Evolutionary conservation across 306 rosid genomes (phyloP), one percentile per base, ranked within the genome.

Genomic region (Echinosophora koreensis): DNA sequence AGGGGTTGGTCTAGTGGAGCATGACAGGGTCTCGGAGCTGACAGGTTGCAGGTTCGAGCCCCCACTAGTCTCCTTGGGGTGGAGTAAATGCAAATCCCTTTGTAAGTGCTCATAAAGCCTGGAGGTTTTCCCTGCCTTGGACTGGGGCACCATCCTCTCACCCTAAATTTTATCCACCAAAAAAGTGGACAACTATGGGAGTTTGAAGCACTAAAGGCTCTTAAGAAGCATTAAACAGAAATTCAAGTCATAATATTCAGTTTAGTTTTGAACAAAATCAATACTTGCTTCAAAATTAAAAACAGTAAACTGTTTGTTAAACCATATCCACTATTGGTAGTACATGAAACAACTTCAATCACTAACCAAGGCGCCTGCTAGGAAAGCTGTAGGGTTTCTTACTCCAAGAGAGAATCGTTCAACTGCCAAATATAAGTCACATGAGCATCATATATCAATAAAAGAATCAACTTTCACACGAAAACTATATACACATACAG

Each of bases 371-470:
- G 91, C 86, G 39, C 94, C 94, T 1, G 90, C 90, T 54, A 89
- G 79, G 80, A 87, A 87, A 76, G 85, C 90, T 22, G 91, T 87
- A 57, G 88, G 89, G 66, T 87, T 87, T 80, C 94, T 82, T 70
- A 84, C 87, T 63, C 94, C 91, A 62, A 89, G 73, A 50, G 94
- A 89, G 73, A 89, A 87, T 50, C 94, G 83, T 72, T 89, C 91
- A 65, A 89, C 94, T 89, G 83, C 62, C 69, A 69, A 77, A 77
- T 71, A 57, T 63, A 73, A 82, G 41, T 73, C 47, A 61, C 15
- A 37, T 52, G 70, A 75, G 44, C 69, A 70, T 74, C 59, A 82
- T 73, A 52, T 0, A 22, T 22, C 22, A 22, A 22, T 22, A 22
- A 22, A 22, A 22, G 22, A 30, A 30, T 30, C 32, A 30, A 62